Evolutionary conservation across 2,329 filamentous ascomycete species (phyloP), one percentile per base, ranked within the genome.

Genomic region (Paraphaeosphaeria minitans): DNA sequence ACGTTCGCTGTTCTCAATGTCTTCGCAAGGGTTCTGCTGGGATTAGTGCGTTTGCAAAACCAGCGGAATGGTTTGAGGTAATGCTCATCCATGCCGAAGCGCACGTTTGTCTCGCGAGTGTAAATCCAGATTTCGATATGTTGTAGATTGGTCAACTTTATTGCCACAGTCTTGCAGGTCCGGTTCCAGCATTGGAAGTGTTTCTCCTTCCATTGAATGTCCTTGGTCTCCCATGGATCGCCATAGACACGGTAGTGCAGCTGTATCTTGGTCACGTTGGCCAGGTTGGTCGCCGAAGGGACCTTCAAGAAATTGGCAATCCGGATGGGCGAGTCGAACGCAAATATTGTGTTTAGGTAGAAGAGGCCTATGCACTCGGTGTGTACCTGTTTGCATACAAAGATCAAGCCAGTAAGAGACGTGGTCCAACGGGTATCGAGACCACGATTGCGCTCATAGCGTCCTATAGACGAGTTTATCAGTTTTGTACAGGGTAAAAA

Each of bases 201-300:
- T 42, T 72, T 74, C 1, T 66, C 58, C 29, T 69, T 67, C 68
- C 66, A 76, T 12, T 59, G 24, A 8, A 46, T 12, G 45, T 73
- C 43, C 1, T 54, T 8, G 13, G 22, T 39, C 4, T 13, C 21
- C 9, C n/a, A 9, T 8, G 72, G 70, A 29, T 55, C 31, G 27
- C 70, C 70, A 51, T 76, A 76, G 0, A 66, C 68, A 10, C 51
- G 37, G 59, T 76, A 75, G 47, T 73, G 62, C 9, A 77, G 56
- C 19, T 75, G 59, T 4, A 77, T 42, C 27, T 66, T 74, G 4
- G 64, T 70, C 35, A 77, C 60, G 27, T 55, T 43, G 4, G 56
- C 43, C 19, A 74, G 62, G 21, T 62, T 66, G 4, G 46, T 14
- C 3, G 51, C 51, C 2, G 71, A 63, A 2, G 73, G 55, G 12